Percentiles rank a stretch among this genome's conserved stretches.
phyloP scores from a whole-genome alignment of 2,329 filamentous ascomycete species.

The Stagonosporopsis chrysanthemi region DNA sequence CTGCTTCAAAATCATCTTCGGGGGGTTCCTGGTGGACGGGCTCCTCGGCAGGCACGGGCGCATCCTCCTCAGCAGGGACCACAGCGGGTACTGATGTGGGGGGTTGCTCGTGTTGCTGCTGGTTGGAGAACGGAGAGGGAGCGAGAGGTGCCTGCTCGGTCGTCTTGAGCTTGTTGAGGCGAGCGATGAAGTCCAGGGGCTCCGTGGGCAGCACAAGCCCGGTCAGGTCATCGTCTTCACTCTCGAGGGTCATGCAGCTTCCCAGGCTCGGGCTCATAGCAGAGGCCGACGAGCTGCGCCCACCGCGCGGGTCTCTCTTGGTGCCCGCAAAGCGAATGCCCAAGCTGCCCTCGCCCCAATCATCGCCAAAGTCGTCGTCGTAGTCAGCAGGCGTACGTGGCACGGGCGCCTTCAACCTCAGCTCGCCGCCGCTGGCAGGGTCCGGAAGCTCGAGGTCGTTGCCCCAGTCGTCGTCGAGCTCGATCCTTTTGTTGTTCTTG shows the following conservation, averaged over 20 bases:
- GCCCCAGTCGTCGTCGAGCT: slow-evolving; percentile 60
- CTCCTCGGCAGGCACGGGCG: slow-evolving; percentile 20
- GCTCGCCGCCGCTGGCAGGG: slow-evolving; percentile 38
- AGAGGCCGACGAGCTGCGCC: slow-evolving; percentile 85
- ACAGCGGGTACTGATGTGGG: slow-evolving; percentile 42
- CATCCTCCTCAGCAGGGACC: slow-evolving; percentile 24
- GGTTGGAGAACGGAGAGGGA: slow-evolving; percentile 27
- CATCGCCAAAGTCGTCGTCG: slow-evolving; percentile 81
- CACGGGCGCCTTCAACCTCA: slow-evolving; percentile 55
- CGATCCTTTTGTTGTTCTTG: slow-evolving; percentile 53
- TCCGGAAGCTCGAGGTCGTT: slow-evolving; percentile 58
- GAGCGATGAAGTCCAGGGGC: slow-evolving; percentile 81
- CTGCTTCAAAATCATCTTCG: slow-evolving; percentile 21
- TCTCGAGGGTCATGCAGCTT: slow-evolving; percentile 89
- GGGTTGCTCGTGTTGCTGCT: slow-evolving; percentile 29
- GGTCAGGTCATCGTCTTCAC: slow-evolving; percentile 90
- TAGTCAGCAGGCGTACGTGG: slow-evolving; percentile 54
- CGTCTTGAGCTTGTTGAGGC: slow-evolving; percentile 74
- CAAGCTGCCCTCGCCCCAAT: slow-evolving; percentile 93
- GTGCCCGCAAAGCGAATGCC: slow-evolving; percentile 91
- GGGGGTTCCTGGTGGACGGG: slow-evolving; percentile 12
- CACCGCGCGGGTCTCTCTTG: slow-evolving; percentile 74
- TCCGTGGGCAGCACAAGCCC: slow-evolving; percentile 86
- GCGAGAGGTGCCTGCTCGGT: slow-evolving; percentile 45
- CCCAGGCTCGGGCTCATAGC: slow-evolving; percentile 91